Evolutionary conservation across 176 grass and related monocot species (phyloP), one percentile per base, ranked within the genome.

Genomic region (Thalia dealbata): DNA sequence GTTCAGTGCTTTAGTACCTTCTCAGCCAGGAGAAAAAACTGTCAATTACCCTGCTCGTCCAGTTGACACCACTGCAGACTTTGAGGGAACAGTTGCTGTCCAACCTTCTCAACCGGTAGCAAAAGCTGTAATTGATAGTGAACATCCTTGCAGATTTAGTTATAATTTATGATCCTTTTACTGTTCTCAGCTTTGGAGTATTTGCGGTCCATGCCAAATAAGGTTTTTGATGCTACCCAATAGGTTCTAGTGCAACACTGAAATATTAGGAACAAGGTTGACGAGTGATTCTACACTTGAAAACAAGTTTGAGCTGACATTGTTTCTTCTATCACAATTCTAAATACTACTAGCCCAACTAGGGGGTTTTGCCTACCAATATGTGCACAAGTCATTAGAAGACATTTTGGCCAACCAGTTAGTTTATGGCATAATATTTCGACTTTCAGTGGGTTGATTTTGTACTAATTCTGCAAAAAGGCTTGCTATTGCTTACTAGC

Each of bases 41-140:
- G 87, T 97, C 30, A 21, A 45, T 50, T 97, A 97, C 67, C 90
- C 90, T 84, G 71, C 85, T 77, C 95, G 95, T 81, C 95, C 95
- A 13, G 95, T 97, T 69, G 95, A 97, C 74, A 90, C 87, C 25
- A 81, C 85, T 80, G 90, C 87, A 27, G 95, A 97, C 81, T 97
- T 97, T 76, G 95, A 97, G 88, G 95, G 95, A 81, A 97, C 95
- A 29, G 81, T 87, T 61, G 88, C 82, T 64, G 84, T 97, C 82
- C 90, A 97, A 84, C 85, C 90, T 82, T 84, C 80, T 86, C 95
- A 97, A 76, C 83, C 81, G 79, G 90, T 96, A 96, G 76, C 35
- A 41, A 30, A 19, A 82, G 52, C 15, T 68, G 32, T 52, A 35
- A 65, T 23, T 32, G 54, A 51, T 52, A 60, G 63, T 70, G 23